Base-by-base conservation (phyloP, 1,284 basidiomycete genomes). In the Abortiporus biennis region DNA sequence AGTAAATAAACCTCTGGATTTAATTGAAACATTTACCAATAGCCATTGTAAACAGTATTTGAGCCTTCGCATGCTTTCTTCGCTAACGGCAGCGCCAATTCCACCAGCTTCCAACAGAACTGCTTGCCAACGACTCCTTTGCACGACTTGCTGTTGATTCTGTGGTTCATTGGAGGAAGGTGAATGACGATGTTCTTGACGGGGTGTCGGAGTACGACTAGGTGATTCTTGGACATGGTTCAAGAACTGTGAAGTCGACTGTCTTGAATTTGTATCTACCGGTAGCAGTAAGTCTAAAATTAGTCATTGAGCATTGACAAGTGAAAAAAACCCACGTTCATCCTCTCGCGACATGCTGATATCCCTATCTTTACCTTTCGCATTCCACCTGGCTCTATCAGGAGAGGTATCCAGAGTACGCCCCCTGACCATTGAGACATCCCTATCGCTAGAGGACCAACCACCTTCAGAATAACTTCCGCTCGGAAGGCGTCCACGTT, bases 31-130 rank as follows among this genome's bases (percentile, higher is more conserved):
- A 64, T 71, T 24, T 36, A 90, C 88, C 67, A 86, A 81, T n/a
- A 95, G 68, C 90, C 90, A 93, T 46, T 90, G 80, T 25, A 94
- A 62, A 63, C 89, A 92, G 57, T 92, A 94, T 58, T 85, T 84
- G 38, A 95, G 64, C 41, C 84, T 73, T 48, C 87, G 74, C 85
- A 94, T 89, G 56, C 84, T 91, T 62, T 94, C 92, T 51, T 92
- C 88, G 59, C 88, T 92, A 42, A 93, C 72, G 2, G 91, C 91
- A 0, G 88, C 88, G 44, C 89, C 79, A 23, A 95, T 72, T 0
- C 92, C 92, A n/a, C 91, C 90, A 1, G 91, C 91, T 61, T 93
- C 91, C 15, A 87, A 71, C 27, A 95, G 66, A 42, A 94, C 76
- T 0, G 82, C 76, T 50, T 92, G 87, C 90, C 89, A 92, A 36